A percentile compares a stretch with the other conserved stretches of the same genome.
Evolutionary conservation across 2,329 filamentous ascomycete species (phyloP).

Genomic region (Septoria linicola): DNA sequence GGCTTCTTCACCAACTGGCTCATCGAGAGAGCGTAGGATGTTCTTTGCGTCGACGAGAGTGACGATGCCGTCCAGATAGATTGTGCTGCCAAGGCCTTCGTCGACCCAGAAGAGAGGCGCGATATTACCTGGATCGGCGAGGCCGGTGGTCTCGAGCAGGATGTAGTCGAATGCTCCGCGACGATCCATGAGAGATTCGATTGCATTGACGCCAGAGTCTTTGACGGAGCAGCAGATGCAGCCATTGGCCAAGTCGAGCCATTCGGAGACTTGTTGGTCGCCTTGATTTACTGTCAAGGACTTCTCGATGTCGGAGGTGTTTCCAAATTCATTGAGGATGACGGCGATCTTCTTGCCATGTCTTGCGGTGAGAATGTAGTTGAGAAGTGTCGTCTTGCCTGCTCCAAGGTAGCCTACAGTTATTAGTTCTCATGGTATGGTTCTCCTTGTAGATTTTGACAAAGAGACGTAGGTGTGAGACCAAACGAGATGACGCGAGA

Average conservation of each 20-base stretch:
- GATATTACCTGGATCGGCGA: constrained; percentile 93
- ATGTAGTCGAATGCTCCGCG: constrained; percentile 97
- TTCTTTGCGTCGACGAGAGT: constrained; percentile 96
- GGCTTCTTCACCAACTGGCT: constrained; percentile 46
- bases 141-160: constrained; percentile 88
- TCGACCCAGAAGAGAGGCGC: constrained; percentile 98
- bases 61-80: constrained; percentile 95
- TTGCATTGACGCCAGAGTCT: constrained; percentile 90
- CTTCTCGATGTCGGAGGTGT: constrained; percentile 86
- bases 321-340: constrained; percentile 71
- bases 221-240: constrained; percentile 98
- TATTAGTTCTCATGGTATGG: not conserved
- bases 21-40: constrained; percentile 76
- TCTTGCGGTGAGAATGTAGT: constrained; percentile 91
- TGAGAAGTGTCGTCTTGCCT: constrained; percentile 91
- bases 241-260: constrained; percentile 93
- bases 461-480: not conserved
- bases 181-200: constrained; percentile 93
- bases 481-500: not conserved
- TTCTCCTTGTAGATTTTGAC: not conserved
- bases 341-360: constrained; percentile 98
- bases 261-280: constrained; percentile 80
- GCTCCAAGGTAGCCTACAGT: constrained; percentile 81
- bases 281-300: constrained; percentile 81
- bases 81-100: constrained; percentile 88